Evolutionary conservation across 2,329 filamentous ascomycete genomes (phyloP), one percentile per base, ranked within the genome.

Genomic region (Beauveria sp.): DNA sequence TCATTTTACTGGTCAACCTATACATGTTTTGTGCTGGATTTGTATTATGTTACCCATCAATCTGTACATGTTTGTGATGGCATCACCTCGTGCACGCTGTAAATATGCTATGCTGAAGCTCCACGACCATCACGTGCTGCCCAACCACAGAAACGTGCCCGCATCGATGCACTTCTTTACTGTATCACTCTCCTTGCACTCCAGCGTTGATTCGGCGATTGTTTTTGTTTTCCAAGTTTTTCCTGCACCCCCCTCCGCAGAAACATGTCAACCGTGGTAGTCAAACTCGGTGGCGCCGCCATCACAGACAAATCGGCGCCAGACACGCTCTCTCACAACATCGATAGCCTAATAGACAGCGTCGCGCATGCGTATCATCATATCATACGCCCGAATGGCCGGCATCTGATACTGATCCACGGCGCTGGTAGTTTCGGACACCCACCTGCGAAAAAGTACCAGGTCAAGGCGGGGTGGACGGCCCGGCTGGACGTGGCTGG

Each of bases 211-310:
- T 28, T 14, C 22, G 30, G 52, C 38, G 24, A 30, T 16, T 26
- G 22, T 10, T 45, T 30, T 30, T 12, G 3, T 34, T 24, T 28
- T 20, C 2, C 2, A 9, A 9, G 3, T 55, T 9, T 10, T 28
- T 5, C 18, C 9, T 30, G 45, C 20, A 26, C 2, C 12, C 34
- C 30, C 18, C 1, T 2, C 5, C 5, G 6, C 16, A 7, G 16
- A 45, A 24, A 34, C 40, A 63, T 63, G 61, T 45, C 49, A 10
- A 56, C 50, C 9, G 26, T 60, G 3, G 34, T 63, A 26, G 61
- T 63, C 42, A 63, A 63, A 40, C 61, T 63, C n/a, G 61, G 61
- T 3, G 61, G 61, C n/a, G 61, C 61, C 3, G 61, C 61, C 51
- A 63, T 63, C 42, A 62, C 61, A 3, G 55, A 62, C 50, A 62